phyloP scores from a whole-genome alignment of 306 rosid species.

The Pueraria montana region DNA sequence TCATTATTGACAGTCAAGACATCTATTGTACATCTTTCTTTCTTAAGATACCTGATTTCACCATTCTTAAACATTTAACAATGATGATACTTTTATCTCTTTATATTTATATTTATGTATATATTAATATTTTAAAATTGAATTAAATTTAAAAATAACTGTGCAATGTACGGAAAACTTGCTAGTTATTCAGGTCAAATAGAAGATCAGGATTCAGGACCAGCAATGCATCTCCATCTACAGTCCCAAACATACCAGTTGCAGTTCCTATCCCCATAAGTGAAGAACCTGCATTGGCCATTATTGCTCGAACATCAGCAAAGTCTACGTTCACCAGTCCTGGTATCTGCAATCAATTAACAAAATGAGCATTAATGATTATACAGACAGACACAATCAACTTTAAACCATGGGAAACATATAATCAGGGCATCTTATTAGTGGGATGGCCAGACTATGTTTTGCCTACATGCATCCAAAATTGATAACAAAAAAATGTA shows the following conservation, averaged over 20 bases:
- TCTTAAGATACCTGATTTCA: not conserved
- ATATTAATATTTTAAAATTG: not conserved
- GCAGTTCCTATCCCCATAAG: conserved; percentile 99
- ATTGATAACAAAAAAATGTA: conserved; percentile 7
- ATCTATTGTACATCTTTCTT: not conserved
- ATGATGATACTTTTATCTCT: not conserved
- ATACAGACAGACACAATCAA: conserved; percentile 35
- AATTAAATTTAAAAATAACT: not conserved
- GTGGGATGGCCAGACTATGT: conserved; percentile 25
- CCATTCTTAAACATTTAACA: not conserved
- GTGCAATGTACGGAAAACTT: not conserved
- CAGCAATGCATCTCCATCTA: conserved; percentile 32
- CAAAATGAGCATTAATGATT: conserved; percentile 29
- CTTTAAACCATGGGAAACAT: conserved; percentile 24
- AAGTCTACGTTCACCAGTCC: conserved; percentile 97
- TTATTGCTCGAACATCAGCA: conserved; percentile 99
- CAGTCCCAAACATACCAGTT: conserved; percentile 75
- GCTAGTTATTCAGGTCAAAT: conserved; percentile 26
- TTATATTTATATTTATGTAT: not conserved
- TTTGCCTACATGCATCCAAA: conserved; percentile 18
- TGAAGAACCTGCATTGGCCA: conserved; percentile 99
- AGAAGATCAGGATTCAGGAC: conserved; percentile 42
- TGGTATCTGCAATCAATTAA: conserved; percentile 80
- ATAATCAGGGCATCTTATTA: conserved; percentile 33
- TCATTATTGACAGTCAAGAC: not conserved